Evolutionary conservation across 2,329 filamentous ascomycete genomes (phyloP).

Genomic region (Aureobasidium zeae): DNA sequence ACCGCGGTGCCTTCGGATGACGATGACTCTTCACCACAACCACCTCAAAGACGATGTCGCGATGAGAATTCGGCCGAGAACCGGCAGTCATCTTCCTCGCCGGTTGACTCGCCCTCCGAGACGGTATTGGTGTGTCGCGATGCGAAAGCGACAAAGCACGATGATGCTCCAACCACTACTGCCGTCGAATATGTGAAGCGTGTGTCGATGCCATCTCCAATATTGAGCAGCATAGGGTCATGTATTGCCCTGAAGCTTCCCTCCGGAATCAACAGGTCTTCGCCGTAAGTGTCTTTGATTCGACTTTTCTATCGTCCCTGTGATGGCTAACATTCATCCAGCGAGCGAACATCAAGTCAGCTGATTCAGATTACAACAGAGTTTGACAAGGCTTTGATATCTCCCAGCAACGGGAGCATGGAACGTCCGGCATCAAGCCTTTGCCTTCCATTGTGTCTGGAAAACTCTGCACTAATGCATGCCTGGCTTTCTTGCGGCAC

Average conservation of each 20-base stretch:
- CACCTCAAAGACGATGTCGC: background rate
- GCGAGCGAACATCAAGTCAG: conserved; percentile 5
- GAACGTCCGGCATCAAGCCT: conserved; percentile 2
- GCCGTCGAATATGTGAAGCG: no score
- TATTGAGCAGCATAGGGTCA: conserved; percentile 6
- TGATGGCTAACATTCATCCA: background rate
- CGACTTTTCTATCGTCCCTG: background rate
- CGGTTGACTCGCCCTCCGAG: background rate
- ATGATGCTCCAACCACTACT: background rate
- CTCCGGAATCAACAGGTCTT: background rate
- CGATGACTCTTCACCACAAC: no score
- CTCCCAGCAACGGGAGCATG: background rate
- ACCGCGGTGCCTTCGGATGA: background rate
- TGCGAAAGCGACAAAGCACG: background rate
- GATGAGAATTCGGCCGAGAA: background rate
- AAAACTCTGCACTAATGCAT: conserved; percentile 10
- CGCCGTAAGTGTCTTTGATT: background rate
- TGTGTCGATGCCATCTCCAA: background rate
- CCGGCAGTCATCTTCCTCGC: background rate
- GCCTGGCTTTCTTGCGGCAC: conserved; percentile 12
- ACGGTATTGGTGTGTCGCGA: conserved; percentile 1
- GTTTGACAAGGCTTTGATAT: conserved; percentile 11
- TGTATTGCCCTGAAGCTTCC: conserved; percentile 3
- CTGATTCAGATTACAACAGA: conserved; percentile 10
- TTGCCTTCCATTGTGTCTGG: conserved; percentile 3